Conservation (phyloP, 257 asterid genomes). For the Solanum clarkiae region DNA sequence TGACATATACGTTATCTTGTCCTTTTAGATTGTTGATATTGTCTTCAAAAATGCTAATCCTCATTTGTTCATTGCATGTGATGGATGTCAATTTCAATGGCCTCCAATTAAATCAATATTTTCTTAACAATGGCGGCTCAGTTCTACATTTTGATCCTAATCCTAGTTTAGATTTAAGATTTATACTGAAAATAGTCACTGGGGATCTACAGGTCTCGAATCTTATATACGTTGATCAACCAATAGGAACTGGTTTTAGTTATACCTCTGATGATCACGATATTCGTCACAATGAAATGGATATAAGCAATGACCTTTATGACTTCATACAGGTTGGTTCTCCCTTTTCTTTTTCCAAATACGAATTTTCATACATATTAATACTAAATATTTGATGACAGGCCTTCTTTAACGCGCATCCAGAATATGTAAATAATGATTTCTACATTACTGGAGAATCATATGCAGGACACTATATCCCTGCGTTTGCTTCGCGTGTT, state of each 20-base stretch:
- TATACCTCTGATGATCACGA: constrained; percentile 32
- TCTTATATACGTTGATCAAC: constrained; percentile 47
- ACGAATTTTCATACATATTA: not conserved
- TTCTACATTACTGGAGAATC: constrained; percentile 52
- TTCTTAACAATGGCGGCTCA: not conserved
- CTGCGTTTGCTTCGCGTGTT: constrained; percentile 42
- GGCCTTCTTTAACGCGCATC: constrained; percentile 45
- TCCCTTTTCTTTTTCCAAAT: not conserved
- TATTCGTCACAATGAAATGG: constrained; percentile 38
- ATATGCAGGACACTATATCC: constrained; percentile 51
- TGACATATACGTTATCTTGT: too few relatives aligned
- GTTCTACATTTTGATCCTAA: not conserved
- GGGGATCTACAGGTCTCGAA: constrained; percentile 22
- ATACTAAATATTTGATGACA: not conserved
- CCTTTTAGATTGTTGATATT: too few relatives aligned
- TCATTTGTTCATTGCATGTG: too few relatives aligned
- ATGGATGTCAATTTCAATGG: not conserved
- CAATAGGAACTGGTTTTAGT: constrained; percentile 54
- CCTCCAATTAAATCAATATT: not conserved
- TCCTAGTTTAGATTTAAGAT: not conserved
- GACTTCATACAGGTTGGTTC: constrained; percentile 39
- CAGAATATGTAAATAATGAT: constrained; percentile 26
- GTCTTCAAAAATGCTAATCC: too few relatives aligned
- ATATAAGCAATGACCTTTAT: constrained; percentile 40
- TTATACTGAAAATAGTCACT: not conserved